These are phyloP conservation scores for Verticillium nubilum DNA, from an alignment of 2,329 filamentous ascomycete genomes.

Conservation along the genomic window DNA sequence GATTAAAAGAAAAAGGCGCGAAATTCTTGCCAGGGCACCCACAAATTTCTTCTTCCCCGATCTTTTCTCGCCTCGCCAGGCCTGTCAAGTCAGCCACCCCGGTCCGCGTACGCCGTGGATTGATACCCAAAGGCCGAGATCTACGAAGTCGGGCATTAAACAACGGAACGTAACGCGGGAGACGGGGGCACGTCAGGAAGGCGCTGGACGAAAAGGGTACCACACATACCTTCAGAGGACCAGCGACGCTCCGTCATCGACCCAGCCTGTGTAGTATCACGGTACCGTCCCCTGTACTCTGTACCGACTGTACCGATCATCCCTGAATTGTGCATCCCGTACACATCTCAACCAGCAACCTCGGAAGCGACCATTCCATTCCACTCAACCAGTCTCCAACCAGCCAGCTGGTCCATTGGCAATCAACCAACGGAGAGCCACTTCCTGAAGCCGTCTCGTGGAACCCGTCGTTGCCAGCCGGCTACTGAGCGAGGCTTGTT, in stretches of 20 bases:
- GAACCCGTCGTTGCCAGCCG: not conserved
- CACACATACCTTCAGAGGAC: not conserved
- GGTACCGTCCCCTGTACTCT: too few species aligned
- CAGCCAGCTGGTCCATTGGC: not conserved
- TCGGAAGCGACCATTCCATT: not conserved
- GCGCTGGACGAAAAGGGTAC: not conserved
- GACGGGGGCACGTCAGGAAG: not conserved
- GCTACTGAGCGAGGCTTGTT: not conserved
- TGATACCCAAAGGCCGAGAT: not conserved
- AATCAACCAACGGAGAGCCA: not conserved
- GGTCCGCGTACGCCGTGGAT: not conserved
- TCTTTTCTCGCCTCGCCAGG: slow-evolving; percentile 6
- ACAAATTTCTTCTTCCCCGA: slow-evolving; percentile 5
- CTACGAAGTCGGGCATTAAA: not conserved
- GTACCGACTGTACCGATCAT: not conserved
- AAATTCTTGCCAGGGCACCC: slow-evolving; percentile 3
- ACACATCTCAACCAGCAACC: not conserved
- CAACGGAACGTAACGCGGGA: not conserved
- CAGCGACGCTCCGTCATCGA: not conserved
- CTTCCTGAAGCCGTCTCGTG: not conserved
- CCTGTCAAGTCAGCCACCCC: slow-evolving; percentile 1
- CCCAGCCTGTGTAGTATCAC: too few species aligned
- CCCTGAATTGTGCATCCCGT: not conserved
- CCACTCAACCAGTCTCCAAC: not conserved
- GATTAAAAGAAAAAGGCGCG: not conserved